phyloP scores from a whole-genome alignment of 345 rosid species.

The Salix suchowensis region DNA sequence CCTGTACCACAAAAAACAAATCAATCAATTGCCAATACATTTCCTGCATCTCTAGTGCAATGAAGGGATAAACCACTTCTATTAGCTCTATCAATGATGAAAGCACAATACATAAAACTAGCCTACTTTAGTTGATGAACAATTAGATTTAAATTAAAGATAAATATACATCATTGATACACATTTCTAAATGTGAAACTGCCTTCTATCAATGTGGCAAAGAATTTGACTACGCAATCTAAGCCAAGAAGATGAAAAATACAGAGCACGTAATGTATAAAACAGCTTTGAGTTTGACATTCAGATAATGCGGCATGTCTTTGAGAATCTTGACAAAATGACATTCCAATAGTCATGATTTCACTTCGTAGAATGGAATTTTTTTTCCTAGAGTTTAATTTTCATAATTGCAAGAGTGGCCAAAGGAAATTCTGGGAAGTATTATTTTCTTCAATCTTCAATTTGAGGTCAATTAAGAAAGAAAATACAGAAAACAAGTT shows the following conservation, averaged over 20 bases:
- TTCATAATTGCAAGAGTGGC: neutral
- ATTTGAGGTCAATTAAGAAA: neutral
- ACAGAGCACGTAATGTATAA: neutral
- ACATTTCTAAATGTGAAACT: neutral
- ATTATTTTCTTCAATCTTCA: neutral
- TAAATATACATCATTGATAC: neutral
- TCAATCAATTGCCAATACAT: constrained; percentile 1
- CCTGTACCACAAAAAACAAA: constrained; percentile 38
- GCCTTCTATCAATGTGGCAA: neutral
- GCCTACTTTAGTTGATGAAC: neutral
- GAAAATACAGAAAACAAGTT: neutral
- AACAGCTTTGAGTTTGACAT: neutral
- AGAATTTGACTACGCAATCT: neutral
- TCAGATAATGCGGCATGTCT: neutral
- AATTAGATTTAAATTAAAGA: neutral
- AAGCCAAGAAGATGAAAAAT: neutral
- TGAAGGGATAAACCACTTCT: neutral
- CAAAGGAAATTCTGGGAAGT: neutral
- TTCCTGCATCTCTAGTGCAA: neutral
- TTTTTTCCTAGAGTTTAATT: neutral
- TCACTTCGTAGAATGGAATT: neutral
- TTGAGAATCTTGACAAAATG: neutral
- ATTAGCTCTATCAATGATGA: neutral
- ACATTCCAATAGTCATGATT: neutral
- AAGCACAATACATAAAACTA: neutral